A percentile compares a stretch with the other conserved stretches of the same genome.
These are phyloP conservation scores for Pythium brachiatum DNA, from an alignment of 352 stramenopile genomes.

Conservation along the genomic window DNA sequence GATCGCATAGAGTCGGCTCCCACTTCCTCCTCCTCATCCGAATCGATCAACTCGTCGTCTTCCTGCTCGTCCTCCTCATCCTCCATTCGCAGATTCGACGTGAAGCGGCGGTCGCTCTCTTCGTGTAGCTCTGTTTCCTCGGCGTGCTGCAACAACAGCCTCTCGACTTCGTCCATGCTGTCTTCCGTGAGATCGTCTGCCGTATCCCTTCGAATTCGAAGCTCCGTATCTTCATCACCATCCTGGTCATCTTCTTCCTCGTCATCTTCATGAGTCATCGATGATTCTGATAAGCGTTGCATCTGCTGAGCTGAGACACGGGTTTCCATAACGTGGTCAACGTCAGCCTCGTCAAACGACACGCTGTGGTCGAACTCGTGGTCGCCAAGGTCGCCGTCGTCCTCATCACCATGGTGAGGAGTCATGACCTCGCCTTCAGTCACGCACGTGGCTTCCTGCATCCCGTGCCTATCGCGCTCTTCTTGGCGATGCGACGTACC, in stretches of 20 bases:
- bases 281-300: too few relatives aligned
- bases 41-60: conserved; percentile 25
- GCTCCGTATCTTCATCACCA: neutral
- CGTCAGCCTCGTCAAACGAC: neutral
- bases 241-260: neutral
- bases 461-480: neutral
- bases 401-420: neutral
- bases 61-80: conserved; percentile 13
- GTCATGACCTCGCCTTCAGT: too few relatives aligned
- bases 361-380: conserved; percentile 5
- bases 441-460: too few relatives aligned
- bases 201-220: neutral
- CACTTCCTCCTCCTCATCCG: conserved; percentile 11
- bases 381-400: neutral
- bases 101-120: conserved; percentile 5
- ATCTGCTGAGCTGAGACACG: too few relatives aligned
- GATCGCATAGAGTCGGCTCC: neutral
- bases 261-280: neutral
- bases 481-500: neutral
- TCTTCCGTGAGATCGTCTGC: neutral
- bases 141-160: conserved; percentile 14
- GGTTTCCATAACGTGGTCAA: neutral
- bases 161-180: conserved; percentile 24
- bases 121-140: neutral
- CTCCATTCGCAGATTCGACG: conserved; percentile 21